Percentiles rank a stretch among this genome's conserved stretches.
Conservation (phyloP, 78 protist species). For the Speleostelium caveatum region DNA sequence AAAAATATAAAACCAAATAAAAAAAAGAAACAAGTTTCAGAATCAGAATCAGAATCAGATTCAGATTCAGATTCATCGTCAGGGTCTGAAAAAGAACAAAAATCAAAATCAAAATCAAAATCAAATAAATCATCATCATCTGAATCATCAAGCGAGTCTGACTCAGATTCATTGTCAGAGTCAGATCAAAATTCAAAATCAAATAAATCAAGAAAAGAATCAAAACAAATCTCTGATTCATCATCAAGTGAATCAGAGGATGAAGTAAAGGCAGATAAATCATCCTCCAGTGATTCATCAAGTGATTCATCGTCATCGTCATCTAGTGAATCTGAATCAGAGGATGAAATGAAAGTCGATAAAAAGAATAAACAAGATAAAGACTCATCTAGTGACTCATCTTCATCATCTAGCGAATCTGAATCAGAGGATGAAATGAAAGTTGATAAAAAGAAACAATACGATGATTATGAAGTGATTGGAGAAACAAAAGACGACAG, state of each 20-base stretch:
- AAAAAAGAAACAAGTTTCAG: no score
- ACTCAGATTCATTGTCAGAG: no score
- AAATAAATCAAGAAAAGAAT: not conserved
- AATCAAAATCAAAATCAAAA: no score
- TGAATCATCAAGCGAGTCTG: no score
- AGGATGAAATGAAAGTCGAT: not conserved
- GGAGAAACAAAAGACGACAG: not conserved
- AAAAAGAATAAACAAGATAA: not conserved
- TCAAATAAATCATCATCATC: no score
- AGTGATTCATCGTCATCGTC: not conserved
- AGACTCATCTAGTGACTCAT: no score
- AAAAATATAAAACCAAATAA: no score
- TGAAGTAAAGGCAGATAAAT: not conserved
- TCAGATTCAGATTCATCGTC: conserved; percentile 5
- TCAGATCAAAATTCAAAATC: conserved; percentile 1
- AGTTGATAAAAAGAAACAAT: not conserved
- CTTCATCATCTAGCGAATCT: not conserved
- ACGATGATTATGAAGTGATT: not conserved
- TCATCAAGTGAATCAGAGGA: conserved; percentile 4
- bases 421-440: not conserved
- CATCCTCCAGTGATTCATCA: not conserved
- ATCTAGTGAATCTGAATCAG: no score
- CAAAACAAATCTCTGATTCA: not conserved
- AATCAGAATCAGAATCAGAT: no score
- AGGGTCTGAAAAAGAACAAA: no score